Evolutionary conservation across 768 basidiomycete genomes (phyloP), one percentile per base, ranked within the genome.

Genomic region (Collybia nuda): DNA sequence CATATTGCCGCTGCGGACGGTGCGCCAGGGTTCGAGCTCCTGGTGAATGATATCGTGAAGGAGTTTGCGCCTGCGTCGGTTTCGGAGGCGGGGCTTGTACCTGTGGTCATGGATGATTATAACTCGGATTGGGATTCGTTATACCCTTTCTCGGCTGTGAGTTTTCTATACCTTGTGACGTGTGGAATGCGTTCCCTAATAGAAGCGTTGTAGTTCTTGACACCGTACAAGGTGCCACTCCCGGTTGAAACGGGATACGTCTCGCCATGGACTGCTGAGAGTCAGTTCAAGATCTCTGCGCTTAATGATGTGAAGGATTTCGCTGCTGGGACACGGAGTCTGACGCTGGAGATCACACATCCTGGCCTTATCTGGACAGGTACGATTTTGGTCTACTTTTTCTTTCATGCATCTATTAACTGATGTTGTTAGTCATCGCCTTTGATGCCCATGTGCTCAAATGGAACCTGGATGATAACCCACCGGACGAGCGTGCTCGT

Each of bases 111-210:
- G 79, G 77, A 89, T 52, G 84, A 90, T 50, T 77, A 85, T 61
- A 94, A 93, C 56, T 69, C 81, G 14, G 92, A 97, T 58, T 98
- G 94, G 93, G 92, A 96, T 65, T 72, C 83, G 1, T 61, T 95
- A 35, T 92, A 88, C 64, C 90, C 90, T 12, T 90, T 91, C 66
- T 88, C 87, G 2, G 71, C 83, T 38, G 90, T 89, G 57, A 29
- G 82, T 63, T 15, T 50, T 38, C 28, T 18, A 40, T 44, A 36
- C 46, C 18, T 7, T 19, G 38, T 22, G 7, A n/a, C n/a, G n/a
- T 18, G 7, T 28, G 18, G 41, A 38, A 29, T 22, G 32, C 53
- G 21, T 47, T 56, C 23, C 28, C 22, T 36, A 62, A 26, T 59
- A n/a, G n/a, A n/a, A n/a, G n/a, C n/a, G n/a, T n/a, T 46, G 40